Evolutionary conservation across 2,329 filamentous ascomycete genomes (phyloP), one percentile per base, ranked within the genome.

Genomic region (Aspergillus udagawae): DNA sequence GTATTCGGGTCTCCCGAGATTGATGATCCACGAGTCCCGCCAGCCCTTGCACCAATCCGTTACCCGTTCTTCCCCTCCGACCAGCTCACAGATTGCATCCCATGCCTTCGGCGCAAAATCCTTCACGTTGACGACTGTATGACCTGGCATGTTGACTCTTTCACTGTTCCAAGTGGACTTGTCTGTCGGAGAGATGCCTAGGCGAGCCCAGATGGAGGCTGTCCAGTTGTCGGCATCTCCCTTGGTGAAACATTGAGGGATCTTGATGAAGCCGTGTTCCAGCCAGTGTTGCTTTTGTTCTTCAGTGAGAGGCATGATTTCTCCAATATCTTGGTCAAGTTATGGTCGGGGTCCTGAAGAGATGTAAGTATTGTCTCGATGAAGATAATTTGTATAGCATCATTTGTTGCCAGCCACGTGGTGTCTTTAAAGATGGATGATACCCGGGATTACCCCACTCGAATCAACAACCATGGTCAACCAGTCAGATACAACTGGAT

Each of bases 1-100:
- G 50, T 75, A 75, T 52, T 81, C 79, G 0, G 79, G 67, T 1
- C 79, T 83, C 12, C 87, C 87, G 7, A 90, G 79, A 70, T 89
- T 90, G 44, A 90, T 85, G 64, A 90, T 90, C 55, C 89, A 80
- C 3, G 81, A 80, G 73, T 90, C 87, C 61, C 80, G 80, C 86
- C 87, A 89, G n/a, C 73, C 68, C n/a, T 79, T 78, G 28, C 78
- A 81, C 23, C 73, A 67, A 4, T 76, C 72, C 1, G 72, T 68
- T 35, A 87, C 72, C 7, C 80, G 78, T 35, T 82, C 81, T 60
- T 86, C 82, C 55, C 86, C 86, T 53, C 86, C 86, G 56, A 86
- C 82, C 9, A 90, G 79, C 69, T 87, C 82, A 69, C 83, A 85
- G 60, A 89, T 88, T 20, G 85, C 86, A 0, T 78, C 74, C 86